Conservation (phyloP, 371 early-diverging fungal genomes). For the Mucor sp. region DNA sequence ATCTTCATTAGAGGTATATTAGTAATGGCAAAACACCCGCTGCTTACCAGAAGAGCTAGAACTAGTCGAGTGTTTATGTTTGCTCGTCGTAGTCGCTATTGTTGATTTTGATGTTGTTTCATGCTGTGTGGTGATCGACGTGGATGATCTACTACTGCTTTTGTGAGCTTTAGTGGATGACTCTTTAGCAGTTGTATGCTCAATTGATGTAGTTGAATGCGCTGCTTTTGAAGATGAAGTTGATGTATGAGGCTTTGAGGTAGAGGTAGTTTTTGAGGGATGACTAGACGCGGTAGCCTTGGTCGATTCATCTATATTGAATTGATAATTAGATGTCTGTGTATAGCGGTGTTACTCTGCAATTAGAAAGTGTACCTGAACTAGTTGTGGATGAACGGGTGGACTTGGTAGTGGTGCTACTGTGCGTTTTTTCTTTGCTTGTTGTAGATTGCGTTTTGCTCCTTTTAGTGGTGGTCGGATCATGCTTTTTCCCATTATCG, state of each 20-base stretch:
- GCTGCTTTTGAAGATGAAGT: neutral
- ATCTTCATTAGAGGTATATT: neutral
- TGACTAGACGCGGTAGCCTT: neutral
- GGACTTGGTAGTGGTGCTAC: neutral
- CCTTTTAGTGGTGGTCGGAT: neutral
- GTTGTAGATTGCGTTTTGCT: neutral
- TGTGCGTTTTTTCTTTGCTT: neutral
- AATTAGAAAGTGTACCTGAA: neutral
- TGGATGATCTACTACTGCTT: neutral
- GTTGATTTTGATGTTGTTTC: neutral
- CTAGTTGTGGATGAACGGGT: neutral
- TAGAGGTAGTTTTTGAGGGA: neutral
- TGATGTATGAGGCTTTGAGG: neutral
- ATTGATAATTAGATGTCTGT: neutral
- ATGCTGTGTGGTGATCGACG: neutral
- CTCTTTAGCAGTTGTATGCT: neutral
- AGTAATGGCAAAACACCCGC: neutral
- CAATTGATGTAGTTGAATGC: neutral
- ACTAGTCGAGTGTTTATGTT: neutral
- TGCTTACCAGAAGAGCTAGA: neutral
- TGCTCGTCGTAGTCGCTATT: neutral
- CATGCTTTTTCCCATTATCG: neutral
- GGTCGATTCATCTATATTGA: neutral
- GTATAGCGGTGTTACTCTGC: neutral
- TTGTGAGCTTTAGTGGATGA: neutral